Evolutionary conservation across 2,329 filamentous ascomycete species (phyloP), one percentile per base, ranked within the genome.

Genomic region (Metarhizium anisopliae): DNA sequence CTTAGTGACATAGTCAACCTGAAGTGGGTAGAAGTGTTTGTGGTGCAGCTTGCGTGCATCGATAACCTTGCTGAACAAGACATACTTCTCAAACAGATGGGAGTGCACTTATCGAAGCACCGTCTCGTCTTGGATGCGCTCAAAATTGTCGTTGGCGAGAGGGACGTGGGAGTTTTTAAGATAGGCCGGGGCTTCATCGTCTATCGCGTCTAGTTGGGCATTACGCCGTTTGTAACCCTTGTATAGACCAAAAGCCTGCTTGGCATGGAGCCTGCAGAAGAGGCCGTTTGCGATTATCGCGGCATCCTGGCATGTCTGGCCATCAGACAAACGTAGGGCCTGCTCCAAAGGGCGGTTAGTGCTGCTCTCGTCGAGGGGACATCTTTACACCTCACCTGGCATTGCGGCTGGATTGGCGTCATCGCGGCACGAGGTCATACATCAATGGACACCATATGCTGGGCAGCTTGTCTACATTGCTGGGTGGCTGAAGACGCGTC

Each of bases 231-330:
- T 66, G 40, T 66, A 66, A 18, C 64, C 62, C 18, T 56, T 59
- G 35, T 66, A 65, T 1, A 66, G 45, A 0, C 56, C 63, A 50
- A 55, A 59, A 1, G 59, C 63, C 32, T 66, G 64, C 18, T 57
- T 62, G 0, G 63, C 55, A 32, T 66, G 64, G 16, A 62, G 59
- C n/a, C 51, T 32, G 25, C 64, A 66, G n/a, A 66, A 66, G 47
- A 66, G 56, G 13, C 55, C 53, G 32, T 62, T 60, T 6, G 61
- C 60, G 11, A 63, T 56, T 10, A 64, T 64, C 20, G 62, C 62
- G 29, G 63, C 57, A 81, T 88, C 5, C 69, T 85, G 51, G 80
- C 77, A 55, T 86, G 92, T 60, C 84, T 95, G 57, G 71, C 79
- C 32, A 51, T 55, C 54, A 10, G 51, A 53, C n/a, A 53, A 40